phyloP scores from a whole-genome alignment of 169 alveolate species.

The Cryptosporidium sp. region DNA sequence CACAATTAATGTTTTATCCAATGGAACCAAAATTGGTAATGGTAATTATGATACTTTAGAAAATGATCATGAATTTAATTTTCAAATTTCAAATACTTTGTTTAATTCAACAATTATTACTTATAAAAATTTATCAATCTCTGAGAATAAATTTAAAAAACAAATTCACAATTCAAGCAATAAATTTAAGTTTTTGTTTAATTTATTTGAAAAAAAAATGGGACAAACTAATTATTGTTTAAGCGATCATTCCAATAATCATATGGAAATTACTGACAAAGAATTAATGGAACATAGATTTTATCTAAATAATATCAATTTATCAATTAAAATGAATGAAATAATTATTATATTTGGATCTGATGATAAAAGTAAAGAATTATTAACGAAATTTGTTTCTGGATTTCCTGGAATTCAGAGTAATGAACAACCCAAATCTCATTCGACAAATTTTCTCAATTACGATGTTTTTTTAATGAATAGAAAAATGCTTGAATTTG shows the following conservation, averaged over 20 bases:
- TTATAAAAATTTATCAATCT: not conserved
- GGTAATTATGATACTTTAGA: not conserved
- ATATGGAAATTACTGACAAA: not conserved
- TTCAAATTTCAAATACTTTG: not conserved
- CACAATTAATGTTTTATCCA: too few relatives aligned
- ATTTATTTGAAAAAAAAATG: not conserved
- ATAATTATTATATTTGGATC: constrained; percentile 40
- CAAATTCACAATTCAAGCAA: not conserved
- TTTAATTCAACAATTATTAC: not conserved
- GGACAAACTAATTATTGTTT: not conserved
- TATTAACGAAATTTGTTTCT: constrained; percentile 33
- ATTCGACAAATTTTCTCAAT: not conserved
- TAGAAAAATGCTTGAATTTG: constrained; percentile 31
- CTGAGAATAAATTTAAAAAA: not conserved
- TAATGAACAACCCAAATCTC: not conserved
- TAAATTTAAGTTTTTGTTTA: not conserved
- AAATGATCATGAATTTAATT: not conserved
- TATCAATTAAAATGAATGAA: constrained; percentile 11
- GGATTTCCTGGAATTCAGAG: constrained; percentile 31
- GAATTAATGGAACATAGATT: not conserved
- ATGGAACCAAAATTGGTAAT: not conserved
- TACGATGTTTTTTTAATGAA: constrained; percentile 15
- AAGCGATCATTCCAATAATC: not conserved
- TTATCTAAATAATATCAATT: not conserved
- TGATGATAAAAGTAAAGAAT: not conserved